Percentiles rank a stretch among this genome's conserved stretches.
These are phyloP conservation scores for Phytophthora europaea DNA, from an alignment of 352 stramenopile species.

Conservation along the genomic window DNA sequence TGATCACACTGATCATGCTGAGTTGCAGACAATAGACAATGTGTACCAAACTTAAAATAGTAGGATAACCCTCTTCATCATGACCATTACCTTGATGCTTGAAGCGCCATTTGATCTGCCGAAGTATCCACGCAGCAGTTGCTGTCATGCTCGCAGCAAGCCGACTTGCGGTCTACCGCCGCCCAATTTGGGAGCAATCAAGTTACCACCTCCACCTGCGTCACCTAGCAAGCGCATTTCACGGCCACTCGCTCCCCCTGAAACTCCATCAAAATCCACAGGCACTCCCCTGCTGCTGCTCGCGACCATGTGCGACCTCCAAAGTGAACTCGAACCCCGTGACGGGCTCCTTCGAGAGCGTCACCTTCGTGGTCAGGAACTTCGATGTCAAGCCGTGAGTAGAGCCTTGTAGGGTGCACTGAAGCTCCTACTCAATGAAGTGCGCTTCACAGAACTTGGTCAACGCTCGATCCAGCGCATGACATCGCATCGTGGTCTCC, in stretches of 20 bases:
- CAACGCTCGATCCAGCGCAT: background rate
- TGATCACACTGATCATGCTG: too few species aligned
- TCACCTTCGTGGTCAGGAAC: background rate
- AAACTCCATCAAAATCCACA: constrained; percentile 10
- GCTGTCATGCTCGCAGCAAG: constrained; percentile 12
- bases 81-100: background rate
- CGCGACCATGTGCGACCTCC: background rate
- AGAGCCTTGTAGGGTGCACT: too few species aligned
- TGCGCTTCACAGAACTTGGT: background rate
- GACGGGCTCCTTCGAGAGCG: background rate
- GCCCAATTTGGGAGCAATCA: constrained; percentile 3
- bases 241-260: background rate
- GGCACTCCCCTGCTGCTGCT: background rate
- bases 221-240: background rate
- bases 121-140: background rate
- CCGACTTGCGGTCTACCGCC: constrained; percentile 1
- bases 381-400: too few species aligned
- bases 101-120: background rate
- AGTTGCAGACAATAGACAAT: too few species aligned
- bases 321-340: background rate
- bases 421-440: background rate
- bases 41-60: too few species aligned
- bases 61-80: too few species aligned
- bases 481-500: background rate
- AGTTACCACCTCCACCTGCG: constrained; percentile 6